These are phyloP conservation scores for Crataegus laevigata DNA, from an alignment of 306 rosid species.

Conservation along the genomic window DNA sequence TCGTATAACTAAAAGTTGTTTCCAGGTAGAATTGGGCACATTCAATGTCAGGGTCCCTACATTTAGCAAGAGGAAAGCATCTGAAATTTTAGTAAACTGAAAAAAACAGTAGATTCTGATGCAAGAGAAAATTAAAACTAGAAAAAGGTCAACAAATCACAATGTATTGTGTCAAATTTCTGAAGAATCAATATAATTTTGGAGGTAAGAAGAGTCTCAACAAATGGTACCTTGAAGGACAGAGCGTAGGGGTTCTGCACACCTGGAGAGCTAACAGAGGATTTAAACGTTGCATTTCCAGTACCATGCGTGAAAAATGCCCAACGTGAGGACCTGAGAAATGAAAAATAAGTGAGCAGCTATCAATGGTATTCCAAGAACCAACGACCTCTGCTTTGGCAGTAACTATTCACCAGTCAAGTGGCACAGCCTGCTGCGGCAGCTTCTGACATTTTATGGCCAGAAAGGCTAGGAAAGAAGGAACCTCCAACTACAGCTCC, in stretches of 20 bases:
- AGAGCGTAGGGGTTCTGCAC: neutral
- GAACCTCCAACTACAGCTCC: conserved; percentile 93
- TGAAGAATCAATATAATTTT: too few relatives aligned
- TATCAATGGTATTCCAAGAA: conserved; percentile 11
- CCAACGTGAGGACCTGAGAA: conserved; percentile 65
- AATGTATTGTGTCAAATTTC: too few relatives aligned
- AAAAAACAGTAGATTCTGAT: too few relatives aligned
- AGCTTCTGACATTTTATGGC: conserved; percentile 94
- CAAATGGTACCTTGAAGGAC: neutral
- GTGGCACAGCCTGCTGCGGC: conserved; percentile 94
- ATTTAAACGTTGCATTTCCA: conserved; percentile 65
- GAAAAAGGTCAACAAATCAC: too few relatives aligned
- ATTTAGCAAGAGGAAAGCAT: neutral
- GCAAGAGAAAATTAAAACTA: too few relatives aligned
- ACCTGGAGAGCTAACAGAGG: conserved; percentile 81
- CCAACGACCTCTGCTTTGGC: neutral
- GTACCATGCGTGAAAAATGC: conserved; percentile 80
- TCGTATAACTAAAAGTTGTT: too few relatives aligned
- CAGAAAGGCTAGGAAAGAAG: conserved; percentile 63
- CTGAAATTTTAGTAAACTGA: neutral
- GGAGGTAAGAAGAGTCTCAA: too few relatives aligned
- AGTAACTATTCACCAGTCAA: conserved; percentile 55
- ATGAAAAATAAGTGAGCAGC: conserved; percentile 7
- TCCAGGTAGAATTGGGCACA: neutral
- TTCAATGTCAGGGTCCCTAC: neutral